A percentile compares a stretch with the other conserved stretches of the same genome.
These are phyloP conservation scores for Chamaecrista fasciculata DNA, from an alignment of 306 rosid genomes.

Conservation along the genomic window DNA sequence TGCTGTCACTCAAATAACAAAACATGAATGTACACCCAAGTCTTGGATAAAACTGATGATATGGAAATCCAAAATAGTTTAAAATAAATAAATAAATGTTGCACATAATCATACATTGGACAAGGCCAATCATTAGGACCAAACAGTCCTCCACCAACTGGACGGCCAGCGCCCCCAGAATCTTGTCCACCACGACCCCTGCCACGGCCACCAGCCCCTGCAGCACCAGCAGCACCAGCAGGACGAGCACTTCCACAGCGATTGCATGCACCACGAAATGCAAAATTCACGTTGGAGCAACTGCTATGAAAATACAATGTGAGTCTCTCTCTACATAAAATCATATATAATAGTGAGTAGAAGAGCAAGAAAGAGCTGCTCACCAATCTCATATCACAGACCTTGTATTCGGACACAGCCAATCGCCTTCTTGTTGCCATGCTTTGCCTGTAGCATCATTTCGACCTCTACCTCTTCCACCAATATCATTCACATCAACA, in stretches of 20 bases:
- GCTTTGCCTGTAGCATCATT: slow-evolving; percentile 78
- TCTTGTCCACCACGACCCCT: slow-evolving; percentile 77
- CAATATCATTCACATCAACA: slow-evolving; percentile 50
- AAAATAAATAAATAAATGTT: not conserved
- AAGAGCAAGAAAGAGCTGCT: slow-evolving; percentile 93
- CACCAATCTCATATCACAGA: slow-evolving; percentile 99
- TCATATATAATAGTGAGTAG: not conserved
- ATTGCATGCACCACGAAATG: slow-evolving; percentile 98
- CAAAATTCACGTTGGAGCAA: slow-evolving; percentile 94
- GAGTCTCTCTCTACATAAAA: slow-evolving; percentile 34
- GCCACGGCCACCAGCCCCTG: slow-evolving; percentile 88
- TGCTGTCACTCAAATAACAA: slow-evolving; percentile 15
- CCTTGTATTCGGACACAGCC: slow-evolving; percentile 99
- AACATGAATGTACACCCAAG: slow-evolving; percentile 10
- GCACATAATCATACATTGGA: slow-evolving; percentile 67
- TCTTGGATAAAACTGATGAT: slow-evolving; percentile 4
- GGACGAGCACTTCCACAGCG: slow-evolving; percentile 99
- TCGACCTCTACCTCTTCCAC: slow-evolving; percentile 72
- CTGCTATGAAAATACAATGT: slow-evolving; percentile 50
- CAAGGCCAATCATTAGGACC: slow-evolving; percentile 99
- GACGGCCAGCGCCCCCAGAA: slow-evolving; percentile 61
- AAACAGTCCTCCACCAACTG: slow-evolving; percentile 83
- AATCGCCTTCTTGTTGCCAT: slow-evolving; percentile 99
- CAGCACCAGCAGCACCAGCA: slow-evolving; percentile 75
- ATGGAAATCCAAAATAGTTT: not conserved